Base-by-base conservation (phyloP, 176 grass and related monocot species). In the Tillandsia fasciculata region DNA sequence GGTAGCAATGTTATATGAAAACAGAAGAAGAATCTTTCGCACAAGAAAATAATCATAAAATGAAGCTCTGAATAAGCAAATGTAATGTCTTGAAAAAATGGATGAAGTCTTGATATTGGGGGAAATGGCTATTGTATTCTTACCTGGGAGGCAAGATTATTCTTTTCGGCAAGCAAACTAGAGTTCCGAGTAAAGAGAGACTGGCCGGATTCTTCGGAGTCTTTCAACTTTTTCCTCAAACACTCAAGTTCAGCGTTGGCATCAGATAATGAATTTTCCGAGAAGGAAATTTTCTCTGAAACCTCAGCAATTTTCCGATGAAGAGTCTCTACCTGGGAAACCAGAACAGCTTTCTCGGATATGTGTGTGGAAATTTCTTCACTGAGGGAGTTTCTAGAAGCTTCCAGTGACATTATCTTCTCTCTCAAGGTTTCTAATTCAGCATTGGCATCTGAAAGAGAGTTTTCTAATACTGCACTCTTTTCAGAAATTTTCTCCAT, bases 401-500 rank as follows among this genome's bases (percentile, higher is more conserved):
- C 64, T 23, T 76, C 64, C 1, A 23, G 58, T 67, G 69, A 57
- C 29, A 65, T 64, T 50, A 75, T 52, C 42, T 66, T 69, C 63
- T 57, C 49, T 65, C 59, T 79, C 58, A 69, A 76, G 71, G 48
- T 49, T 67, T 26, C 51, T 61, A 70, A 67, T 58, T 75, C 72
- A 79, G 23, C 33, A 29, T 61, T 80, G 70, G 50, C 27, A 76
- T 74, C 64, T 66, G 73, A 63, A 58, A 84, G 5, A 63, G 76
- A 57, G 54, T 70, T 79, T 53, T 80, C 82, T 59, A 84, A 71
- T 50, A 29, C 66, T 48, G 49, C 64, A 56, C 77, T 80, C 71
- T 85, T 88, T 33, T 90, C 90, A 73, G 82, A 84, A 70, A 99
- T 23, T 61, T 85, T 86, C 57, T 85, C 84, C 82, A 73, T 73